Percentiles rank a stretch among this genome's conserved stretches.
phyloP scores from a whole-genome alignment of 2,329 filamentous ascomycete genomes.

The Hypoxylon sp. region DNA sequence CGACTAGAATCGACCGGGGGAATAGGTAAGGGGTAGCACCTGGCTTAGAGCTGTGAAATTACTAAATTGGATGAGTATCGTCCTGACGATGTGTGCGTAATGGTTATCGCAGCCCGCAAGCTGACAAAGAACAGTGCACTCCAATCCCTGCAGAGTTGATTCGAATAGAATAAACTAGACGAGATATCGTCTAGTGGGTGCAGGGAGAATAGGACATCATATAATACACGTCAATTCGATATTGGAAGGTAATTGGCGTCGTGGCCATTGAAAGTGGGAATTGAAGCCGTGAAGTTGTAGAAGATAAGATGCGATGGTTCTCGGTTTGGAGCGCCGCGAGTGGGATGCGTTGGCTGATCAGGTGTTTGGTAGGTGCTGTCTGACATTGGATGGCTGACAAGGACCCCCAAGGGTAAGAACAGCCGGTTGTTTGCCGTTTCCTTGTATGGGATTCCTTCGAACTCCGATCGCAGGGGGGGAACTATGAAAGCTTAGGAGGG shows the following conservation, averaged over 20 bases:
- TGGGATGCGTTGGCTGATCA: constrained; percentile 34
- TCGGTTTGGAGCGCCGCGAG: constrained; percentile 21
- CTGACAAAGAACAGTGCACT: constrained; percentile 37
- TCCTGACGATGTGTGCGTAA: constrained; percentile 33
- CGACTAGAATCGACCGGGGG: constrained; percentile 5
- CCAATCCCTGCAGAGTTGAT: constrained; percentile 42
- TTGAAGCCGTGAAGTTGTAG: constrained; percentile 35
- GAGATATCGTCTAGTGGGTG: constrained; percentile 48
- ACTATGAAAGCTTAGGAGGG: constrained; percentile 25
- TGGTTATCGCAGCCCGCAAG: constrained; percentile 15
- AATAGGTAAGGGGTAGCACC: constrained; percentile 13
- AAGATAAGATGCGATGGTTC: constrained; percentile 36
- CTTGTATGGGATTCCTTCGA: constrained; percentile 25
- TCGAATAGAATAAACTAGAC: constrained; percentile 47
- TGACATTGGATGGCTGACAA: constrained; percentile 43
- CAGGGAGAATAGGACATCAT: constrained; percentile 48
- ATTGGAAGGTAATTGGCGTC: constrained; percentile 27
- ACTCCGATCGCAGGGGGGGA: constrained; percentile 29
- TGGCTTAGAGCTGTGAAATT: constrained; percentile 19
- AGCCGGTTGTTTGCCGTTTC: constrained; percentile 36
- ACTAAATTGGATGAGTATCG: constrained; percentile 18
- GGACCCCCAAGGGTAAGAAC: constrained; percentile 12
- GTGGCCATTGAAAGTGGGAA: constrained; percentile 31
- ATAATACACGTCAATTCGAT: constrained; percentile 27
- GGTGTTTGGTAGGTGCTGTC: constrained; percentile 43